These are phyloP conservation scores for Leishmania arabica DNA, from an alignment of 208 protist genomes.

Conservation along the genomic window DNA sequence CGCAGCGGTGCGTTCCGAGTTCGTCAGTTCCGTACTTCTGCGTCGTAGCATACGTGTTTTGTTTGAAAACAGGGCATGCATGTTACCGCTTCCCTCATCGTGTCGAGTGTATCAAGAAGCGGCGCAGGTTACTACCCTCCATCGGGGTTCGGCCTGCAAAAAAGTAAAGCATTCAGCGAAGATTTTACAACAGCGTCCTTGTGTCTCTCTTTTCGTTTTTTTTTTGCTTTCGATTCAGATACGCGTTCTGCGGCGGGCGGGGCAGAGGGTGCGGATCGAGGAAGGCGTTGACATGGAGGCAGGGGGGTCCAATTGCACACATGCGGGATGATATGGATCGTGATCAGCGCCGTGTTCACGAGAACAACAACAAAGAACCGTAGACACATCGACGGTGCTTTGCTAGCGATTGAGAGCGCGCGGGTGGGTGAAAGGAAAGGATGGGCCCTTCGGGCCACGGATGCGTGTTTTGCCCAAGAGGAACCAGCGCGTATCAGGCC, in stretches of 20 bases:
- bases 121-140: background rate
- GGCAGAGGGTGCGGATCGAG: background rate
- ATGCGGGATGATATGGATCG: background rate
- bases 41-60: background rate
- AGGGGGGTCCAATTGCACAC: background rate
- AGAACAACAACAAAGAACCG: background rate
- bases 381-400: background rate
- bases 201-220: background rate
- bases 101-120: background rate
- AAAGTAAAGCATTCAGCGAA: background rate
- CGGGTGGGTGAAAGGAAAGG: background rate
- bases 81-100: background rate
- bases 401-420: background rate
- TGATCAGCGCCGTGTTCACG: background rate
- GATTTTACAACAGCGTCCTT: background rate
- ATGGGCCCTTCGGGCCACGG: background rate
- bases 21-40: background rate
- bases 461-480: background rate
- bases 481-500: background rate
- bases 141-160: background rate
- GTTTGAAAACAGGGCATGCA: too few relatives aligned
- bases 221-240: background rate
- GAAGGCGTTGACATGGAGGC: background rate
- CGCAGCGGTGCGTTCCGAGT: background rate
- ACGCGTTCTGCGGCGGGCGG: background rate